Base-by-base conservation (phyloP, 768 basidiomycete genomes). In the Stropharia rugosoannulata region DNA sequence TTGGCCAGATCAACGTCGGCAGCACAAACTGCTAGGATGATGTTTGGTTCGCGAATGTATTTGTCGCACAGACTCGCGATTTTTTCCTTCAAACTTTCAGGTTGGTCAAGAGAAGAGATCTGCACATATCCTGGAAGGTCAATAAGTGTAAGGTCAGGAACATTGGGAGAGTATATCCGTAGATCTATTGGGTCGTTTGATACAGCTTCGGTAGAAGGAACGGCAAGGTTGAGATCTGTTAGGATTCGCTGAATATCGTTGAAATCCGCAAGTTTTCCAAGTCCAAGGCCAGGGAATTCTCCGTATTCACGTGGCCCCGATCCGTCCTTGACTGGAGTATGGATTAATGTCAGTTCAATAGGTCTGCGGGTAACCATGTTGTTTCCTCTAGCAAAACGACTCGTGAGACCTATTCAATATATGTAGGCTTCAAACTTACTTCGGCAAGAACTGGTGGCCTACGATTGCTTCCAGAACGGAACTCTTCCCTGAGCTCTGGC, bases 291-390 rank as follows among this genome's bases (percentile, higher is more conserved):
- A 32, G 95, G 96, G 73, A 99, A 98, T 68, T 96, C 93, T 59
- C 95, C 95, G 60, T 95, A 98, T 68, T 97, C 95, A 39, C 75
- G 80, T 18, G 82, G 76, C 5, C 76, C 70, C 52, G 80, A 73
- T 2, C 84, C 81, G 35, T 83, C 74, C 9, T 70, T 75, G 15
- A 81, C 68, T 18, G 93, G 93, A 0, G 90, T 96, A 66, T 99
- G 93, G 55, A 98, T 87, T 46, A 99, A 86, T 3, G 97, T 99
- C 56, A 99, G 84, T 68, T 99, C 97, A 64, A 99, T 98, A 1
- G 97, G 97, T 51, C 97, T 87, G 0, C 97, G 89, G 2, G 97
- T 99, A 35, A 98, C 97, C 97, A 99, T 99, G 71, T 98, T 98
- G 71, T 94, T 89, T 53, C 97, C 97, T 74, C 96, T 98, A 65